Evolutionary conservation across 495 filamentous ascomycete genomes (phyloP).

Genomic region (Aspergillus sparsus): DNA sequence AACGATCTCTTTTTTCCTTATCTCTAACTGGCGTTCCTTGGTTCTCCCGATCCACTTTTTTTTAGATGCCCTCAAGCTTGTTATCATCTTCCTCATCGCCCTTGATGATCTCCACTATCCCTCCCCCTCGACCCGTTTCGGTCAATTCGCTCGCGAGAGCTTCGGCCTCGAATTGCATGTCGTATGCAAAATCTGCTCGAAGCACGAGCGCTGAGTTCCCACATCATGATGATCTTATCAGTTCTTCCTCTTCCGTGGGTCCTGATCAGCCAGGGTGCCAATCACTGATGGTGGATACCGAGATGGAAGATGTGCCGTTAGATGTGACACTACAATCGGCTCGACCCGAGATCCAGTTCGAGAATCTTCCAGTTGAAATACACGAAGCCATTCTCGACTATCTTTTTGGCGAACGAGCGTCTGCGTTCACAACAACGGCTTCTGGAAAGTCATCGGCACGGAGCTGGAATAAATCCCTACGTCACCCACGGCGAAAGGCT

Average conservation of each 20-base stretch:
- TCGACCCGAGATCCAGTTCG: conserved; percentile 36
- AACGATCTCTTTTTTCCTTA: conserved; percentile 17
- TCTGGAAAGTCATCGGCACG: conserved; percentile 49
- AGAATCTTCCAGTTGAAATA: conserved; percentile 66
- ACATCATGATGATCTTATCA: conserved; percentile 25
- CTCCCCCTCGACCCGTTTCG: conserved; percentile 39
- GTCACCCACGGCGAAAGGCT: conserved; percentile 66
- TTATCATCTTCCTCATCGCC: conserved; percentile 21
- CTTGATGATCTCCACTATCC: conserved; percentile 37
- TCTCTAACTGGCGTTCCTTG: conserved; percentile 19
- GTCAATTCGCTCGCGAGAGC: conserved; percentile 37
- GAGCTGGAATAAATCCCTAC: conserved; percentile 64
- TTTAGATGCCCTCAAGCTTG: conserved; percentile 16
- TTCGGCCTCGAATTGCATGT: conserved; percentile 22
- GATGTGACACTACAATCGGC: conserved; percentile 12
- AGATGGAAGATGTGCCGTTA: conserved; percentile 31
- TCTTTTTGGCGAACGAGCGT: conserved; percentile 64
- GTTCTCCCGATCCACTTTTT: conserved; percentile 2
- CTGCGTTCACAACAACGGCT: conserved; percentile 51
- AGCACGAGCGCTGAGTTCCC: conserved; percentile 33
- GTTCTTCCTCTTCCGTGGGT: conserved; percentile 21
- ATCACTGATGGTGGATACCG: conserved; percentile 27
- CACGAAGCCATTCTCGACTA: conserved; percentile 70
- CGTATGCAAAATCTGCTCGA: conserved; percentile 28
- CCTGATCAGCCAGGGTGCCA: conserved; percentile 26